phyloP scores from a whole-genome alignment of 257 asterid species.

The Eustoma russellianum region DNA sequence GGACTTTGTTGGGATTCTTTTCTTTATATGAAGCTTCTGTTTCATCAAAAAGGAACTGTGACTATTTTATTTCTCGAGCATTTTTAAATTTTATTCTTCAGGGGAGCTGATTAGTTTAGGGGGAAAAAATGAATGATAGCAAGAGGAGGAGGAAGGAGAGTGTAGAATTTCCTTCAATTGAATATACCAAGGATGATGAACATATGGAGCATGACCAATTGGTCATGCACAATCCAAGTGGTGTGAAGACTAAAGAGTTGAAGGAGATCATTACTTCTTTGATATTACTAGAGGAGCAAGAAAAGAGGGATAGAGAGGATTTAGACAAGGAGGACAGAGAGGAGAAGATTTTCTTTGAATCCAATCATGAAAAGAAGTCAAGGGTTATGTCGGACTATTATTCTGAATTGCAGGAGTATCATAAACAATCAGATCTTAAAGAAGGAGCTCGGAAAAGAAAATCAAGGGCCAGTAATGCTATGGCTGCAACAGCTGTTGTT shows the following conservation, averaged over 20 bases:
- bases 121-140: constrained; percentile 36
- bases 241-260: constrained; percentile 60
- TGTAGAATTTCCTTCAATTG: constrained; percentile 3
- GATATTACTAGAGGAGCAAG: constrained; percentile 71
- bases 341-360: constrained; percentile 36
- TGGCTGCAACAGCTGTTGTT: constrained; percentile 24
- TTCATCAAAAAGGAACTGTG: constrained; percentile 4
- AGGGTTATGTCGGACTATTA: constrained; percentile 55
- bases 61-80: constrained; percentile 1
- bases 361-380: constrained; percentile 33
- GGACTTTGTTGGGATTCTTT: constrained; percentile 1
- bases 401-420: constrained; percentile 34
- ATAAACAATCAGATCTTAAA: constrained; percentile 24
- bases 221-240: constrained; percentile 28
- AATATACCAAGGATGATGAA: constrained; percentile 1
- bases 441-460: constrained; percentile 40
- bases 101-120: too few relatives aligned
- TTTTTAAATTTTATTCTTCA: too few relatives aligned
- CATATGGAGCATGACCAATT: constrained; percentile 9
- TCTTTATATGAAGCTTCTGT: constrained; percentile 8
- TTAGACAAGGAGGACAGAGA: constrained; percentile 33
- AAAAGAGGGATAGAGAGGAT: constrained; percentile 41
- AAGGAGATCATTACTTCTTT: constrained; percentile 71
- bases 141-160: constrained; percentile 33
- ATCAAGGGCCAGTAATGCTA: constrained; percentile 17